Base-by-base conservation (phyloP, 768 basidiomycete genomes). In the Hericium erinaceus region DNA sequence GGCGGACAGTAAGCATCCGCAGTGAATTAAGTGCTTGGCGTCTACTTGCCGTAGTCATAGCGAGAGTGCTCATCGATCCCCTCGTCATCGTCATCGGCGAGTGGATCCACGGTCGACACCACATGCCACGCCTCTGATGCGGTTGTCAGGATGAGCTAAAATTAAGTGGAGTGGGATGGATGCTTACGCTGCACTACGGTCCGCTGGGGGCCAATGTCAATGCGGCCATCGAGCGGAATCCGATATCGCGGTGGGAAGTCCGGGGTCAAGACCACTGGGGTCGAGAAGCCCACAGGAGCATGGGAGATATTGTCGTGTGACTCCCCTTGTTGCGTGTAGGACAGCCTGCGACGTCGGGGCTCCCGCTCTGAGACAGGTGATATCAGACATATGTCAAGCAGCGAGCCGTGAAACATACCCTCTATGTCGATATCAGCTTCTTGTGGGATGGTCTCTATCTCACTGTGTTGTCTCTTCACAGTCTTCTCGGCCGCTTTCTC, bases 51-150 rank as follows among this genome's bases (percentile, higher is more conserved):
- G 63, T 87, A 88, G 63, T 89, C 88, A 50, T 79, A 72, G 37
- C 82, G 78, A 39, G 79, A 73, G 62, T 85, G 74, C 63, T 86
- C 84, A 64, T 89, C 85, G 13, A 74, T 77, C 51, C 73, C 70
- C 65, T 87, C 85, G 46, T 87, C 85, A 58, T 89, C 89, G 28
- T 89, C 90, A 68, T 89, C 87, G 52, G 76, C 70, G 28, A 90
- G 72, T n/a, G 89, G 84, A 65, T 91, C 89, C 39, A 81, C 80
- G 33, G 78, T 81, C 54, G 75, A 79, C 57, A 84, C 75, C 15
- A 80, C 75, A 64, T 87, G 81, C 85, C 85, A 90, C 15, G 89
- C 83, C 66, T 89, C 89, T 91, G 65, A 13, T 11, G 37, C 37
- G 50, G 39, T 33, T 33, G 33, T 10, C 33, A 33, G 4, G 33